These are phyloP conservation scores for Arthrobotrys megalospora DNA, from an alignment of 2,329 filamentous ascomycete species.

Conservation along the genomic window DNA sequence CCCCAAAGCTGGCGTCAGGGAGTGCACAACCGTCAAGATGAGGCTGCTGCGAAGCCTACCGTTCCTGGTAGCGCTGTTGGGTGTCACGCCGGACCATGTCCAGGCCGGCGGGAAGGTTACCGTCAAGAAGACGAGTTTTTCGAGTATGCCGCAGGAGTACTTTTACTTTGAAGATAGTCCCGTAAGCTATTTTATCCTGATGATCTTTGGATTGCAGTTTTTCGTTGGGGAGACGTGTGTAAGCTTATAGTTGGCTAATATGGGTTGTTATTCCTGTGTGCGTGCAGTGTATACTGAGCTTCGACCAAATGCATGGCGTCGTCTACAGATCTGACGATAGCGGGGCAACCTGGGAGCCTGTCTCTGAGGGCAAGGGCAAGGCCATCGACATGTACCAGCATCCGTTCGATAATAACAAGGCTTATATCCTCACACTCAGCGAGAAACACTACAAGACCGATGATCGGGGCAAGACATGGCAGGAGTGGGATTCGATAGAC, in stretches of 20 bases:
- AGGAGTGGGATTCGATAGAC: conserved; percentile 77
- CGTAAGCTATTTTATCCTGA: conserved; percentile 46
- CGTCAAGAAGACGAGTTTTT: conserved; percentile 75
- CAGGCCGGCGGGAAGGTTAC: conserved; percentile 38
- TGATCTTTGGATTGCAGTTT: neutral
- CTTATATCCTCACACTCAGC: conserved; percentile 81
- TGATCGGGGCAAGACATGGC: conserved; percentile 87
- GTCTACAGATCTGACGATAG: conserved; percentile 86
- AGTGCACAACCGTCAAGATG: conserved; percentile 55
- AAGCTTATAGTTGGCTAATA: conserved; percentile 16
- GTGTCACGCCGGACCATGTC: conserved; percentile 45
- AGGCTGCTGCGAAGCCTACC: conserved; percentile 61
- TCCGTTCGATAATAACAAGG: conserved; percentile 81
- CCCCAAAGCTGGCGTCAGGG: conserved; percentile 45
- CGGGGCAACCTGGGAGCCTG: conserved; percentile 81
- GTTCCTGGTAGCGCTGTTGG: conserved; percentile 60
- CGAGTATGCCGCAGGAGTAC: conserved; percentile 77
- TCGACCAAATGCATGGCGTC: conserved; percentile 74
- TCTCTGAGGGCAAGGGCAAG: conserved; percentile 73
- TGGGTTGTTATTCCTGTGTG: conserved; percentile 18
- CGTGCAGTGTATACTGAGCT: conserved; percentile 63
- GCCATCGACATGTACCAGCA: conserved; percentile 80
- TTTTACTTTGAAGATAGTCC: conserved; percentile 88
- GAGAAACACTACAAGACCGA: conserved; percentile 85
- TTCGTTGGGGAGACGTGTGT: neutral